Conservation (phyloP, 139 green algal species). For the Haematococcus sp. region DNA sequence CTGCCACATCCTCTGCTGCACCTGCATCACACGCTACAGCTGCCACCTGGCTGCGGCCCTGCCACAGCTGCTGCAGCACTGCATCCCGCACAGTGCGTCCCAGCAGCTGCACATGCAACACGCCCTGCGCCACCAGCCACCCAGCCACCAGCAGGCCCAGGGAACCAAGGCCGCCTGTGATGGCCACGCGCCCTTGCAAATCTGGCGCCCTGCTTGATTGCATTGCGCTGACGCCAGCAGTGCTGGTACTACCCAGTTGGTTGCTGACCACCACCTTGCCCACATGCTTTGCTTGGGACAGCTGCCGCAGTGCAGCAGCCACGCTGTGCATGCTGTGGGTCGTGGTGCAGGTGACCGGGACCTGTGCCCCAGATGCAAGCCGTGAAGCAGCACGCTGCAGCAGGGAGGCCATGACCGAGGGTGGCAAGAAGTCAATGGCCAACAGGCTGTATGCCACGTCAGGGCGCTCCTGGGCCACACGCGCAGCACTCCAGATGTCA, state of each 20-base stretch:
- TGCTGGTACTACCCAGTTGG: not conserved
- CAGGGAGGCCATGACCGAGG: conserved; percentile 32
- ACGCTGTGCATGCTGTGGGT: conserved; percentile 32
- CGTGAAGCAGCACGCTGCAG: conserved; percentile 30
- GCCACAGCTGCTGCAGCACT: conserved; percentile 8
- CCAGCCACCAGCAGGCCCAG: conserved; percentile 47
- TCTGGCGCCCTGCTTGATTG: conserved; percentile 19
- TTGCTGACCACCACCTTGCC: conserved; percentile 72
- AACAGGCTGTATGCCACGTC: conserved; percentile 68
- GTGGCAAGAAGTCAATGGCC: conserved; percentile 83
- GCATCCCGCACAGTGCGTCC: conserved; percentile 44
- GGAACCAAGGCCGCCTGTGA: conserved; percentile 57
- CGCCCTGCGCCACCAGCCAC: conserved; percentile 41
- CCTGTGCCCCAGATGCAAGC: conserved; percentile 42
- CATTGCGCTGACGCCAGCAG: not conserved
- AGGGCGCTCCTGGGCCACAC: conserved; percentile 70
- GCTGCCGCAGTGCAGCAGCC: conserved; percentile 44
- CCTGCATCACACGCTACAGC: conserved; percentile 13
- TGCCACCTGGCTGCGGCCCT: not conserved
- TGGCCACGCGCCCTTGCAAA: conserved; percentile 37
- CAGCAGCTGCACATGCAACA: conserved; percentile 34
- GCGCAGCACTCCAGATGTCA: conserved; percentile 68
- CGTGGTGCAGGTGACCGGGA: conserved; percentile 41
- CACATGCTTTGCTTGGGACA: conserved; percentile 72
- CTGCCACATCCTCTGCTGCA: not conserved